These are phyloP conservation scores for Diplodia seriata DNA, from an alignment of 2,329 filamentous ascomycete genomes.

Conservation along the genomic window DNA sequence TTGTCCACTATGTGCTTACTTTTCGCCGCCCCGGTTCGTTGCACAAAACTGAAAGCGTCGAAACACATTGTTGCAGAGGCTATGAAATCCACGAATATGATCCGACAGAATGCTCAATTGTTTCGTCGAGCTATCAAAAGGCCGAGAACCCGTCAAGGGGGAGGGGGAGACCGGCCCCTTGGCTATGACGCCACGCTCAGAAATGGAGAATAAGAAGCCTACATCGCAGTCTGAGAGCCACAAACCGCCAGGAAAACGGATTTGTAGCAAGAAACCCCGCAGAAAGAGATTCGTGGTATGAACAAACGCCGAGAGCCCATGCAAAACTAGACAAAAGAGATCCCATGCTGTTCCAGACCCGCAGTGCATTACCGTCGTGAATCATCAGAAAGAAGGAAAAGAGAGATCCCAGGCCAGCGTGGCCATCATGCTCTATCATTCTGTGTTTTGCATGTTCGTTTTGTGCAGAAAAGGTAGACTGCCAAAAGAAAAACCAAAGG, in stretches of 20 bases:
- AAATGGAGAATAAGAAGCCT: slow-evolving; percentile 3
- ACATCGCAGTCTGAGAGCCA: slow-evolving; percentile 3
- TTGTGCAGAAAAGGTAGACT: background rate
- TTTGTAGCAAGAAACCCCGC: background rate
- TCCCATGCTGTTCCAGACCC: slow-evolving; percentile 1
- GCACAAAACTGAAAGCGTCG: background rate
- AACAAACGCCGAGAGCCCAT: slow-evolving; percentile 20
- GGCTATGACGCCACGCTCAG: slow-evolving; percentile 21
- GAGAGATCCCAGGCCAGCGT: slow-evolving; percentile 17
- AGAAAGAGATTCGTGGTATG: background rate
- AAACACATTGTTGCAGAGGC: too few species aligned
- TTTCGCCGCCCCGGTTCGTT: background rate
- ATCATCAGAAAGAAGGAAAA: slow-evolving; percentile 16
- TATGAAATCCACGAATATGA: background rate
- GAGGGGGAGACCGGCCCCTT: background rate
- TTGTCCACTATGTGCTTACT: too few species aligned
- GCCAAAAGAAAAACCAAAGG: slow-evolving; percentile 1
- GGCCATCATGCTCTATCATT: slow-evolving; percentile 28
- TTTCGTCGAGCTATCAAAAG: background rate
- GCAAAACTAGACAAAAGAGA: slow-evolving; percentile 12
- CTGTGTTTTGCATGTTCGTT: slow-evolving; percentile 8
- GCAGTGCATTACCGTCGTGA: slow-evolving; percentile 6
- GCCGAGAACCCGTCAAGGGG: background rate
- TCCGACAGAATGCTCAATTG: background rate
- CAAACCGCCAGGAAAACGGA: background rate